Base-by-base conservation (phyloP, 495 filamentous ascomycete species). In the Mytilinidion resinicola region DNA sequence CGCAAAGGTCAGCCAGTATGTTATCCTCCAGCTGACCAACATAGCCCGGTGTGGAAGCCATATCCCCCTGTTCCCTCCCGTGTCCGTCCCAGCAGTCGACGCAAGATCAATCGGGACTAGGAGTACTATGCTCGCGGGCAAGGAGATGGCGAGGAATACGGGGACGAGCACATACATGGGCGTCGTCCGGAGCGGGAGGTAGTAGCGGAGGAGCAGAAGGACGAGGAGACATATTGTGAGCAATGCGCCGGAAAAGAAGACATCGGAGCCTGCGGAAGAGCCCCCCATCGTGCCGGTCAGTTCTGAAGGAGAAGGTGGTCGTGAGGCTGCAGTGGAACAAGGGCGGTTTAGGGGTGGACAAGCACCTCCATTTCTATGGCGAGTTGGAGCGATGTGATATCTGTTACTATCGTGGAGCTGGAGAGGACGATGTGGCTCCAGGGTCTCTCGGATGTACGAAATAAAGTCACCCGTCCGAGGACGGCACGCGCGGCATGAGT, bases 51-150 rank as follows among this genome's bases (percentile, higher is more conserved):
- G 78, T 8, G 89, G 85, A 15, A 85, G 69, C 81, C 82, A 84
- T 51, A 86, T 83, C 25, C 84, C 84, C 60, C 82, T 83, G 20
- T 83, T 80, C 4, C 78, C 81, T 14, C 74, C 79, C 57, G 87
- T 85, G 61, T 90, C 83, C 39, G 78, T 78, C 54, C 83, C 81
- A 15, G 86, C 83, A 67, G 81, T 91, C 2, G 91, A 96, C 3
- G 93, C 90, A 60, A 98, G 82, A 74, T 98, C 93, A 64, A 98
- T 96, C 4, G 93, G 93, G 0, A 98, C 91, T 19, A 98, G 79
- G 17, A 98, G 78, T n/a, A 96, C 85, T 63, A 96, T 91, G 70
- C 88, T 92, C 53, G 89, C 88, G 11, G 93, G 95, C 19, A 98
- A 85, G 50, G 89, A 89, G 69, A 98, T 78, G 34, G 91, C 89